Evolutionary conservation across 768 basidiomycete species (phyloP).

Genomic region (Trametes coccinea): DNA sequence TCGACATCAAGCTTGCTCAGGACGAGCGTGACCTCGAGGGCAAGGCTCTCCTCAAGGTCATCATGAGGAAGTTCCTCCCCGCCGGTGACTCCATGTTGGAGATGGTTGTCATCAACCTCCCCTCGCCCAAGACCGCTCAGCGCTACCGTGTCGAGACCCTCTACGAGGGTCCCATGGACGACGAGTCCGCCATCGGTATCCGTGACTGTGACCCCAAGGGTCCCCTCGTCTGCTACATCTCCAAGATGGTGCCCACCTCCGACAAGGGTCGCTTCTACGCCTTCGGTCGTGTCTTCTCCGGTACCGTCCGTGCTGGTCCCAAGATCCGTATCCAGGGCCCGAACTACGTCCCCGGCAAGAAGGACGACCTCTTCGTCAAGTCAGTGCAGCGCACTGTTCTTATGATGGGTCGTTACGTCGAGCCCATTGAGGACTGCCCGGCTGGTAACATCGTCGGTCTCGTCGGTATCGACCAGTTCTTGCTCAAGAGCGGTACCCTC

Average conservation of each 20-base stretch:
- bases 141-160: constrained; percentile 99
- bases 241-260: constrained; percentile 99
- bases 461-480: constrained; percentile 99
- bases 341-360: constrained; percentile 98
- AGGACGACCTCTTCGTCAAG: constrained; percentile 97
- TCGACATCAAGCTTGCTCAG: constrained; percentile 83
- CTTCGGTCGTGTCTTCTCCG: constrained; percentile 99
- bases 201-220: constrained; percentile 96
- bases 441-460: constrained; percentile 99
- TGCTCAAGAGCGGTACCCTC: constrained; percentile 98
- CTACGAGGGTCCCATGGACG: constrained; percentile 99
- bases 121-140: constrained; percentile 96
- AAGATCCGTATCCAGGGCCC: constrained; percentile 99
- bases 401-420: constrained; percentile 99
- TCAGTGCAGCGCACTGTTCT: constrained; percentile 97
- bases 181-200: constrained; percentile 98
- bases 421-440: constrained; percentile 99
- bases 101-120: constrained; percentile 99
- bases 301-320: constrained; percentile 94
- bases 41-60: constrained; percentile 92
- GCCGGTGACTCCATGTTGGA: constrained; percentile 98
- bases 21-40: constrained; percentile 95
- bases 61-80: constrained; percentile 99
- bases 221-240: constrained; percentile 96
- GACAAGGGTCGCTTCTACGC: constrained; percentile 99